These are phyloP conservation scores for Nicotiana undulata DNA, from an alignment of 257 asterid genomes.

Conservation along the genomic window DNA sequence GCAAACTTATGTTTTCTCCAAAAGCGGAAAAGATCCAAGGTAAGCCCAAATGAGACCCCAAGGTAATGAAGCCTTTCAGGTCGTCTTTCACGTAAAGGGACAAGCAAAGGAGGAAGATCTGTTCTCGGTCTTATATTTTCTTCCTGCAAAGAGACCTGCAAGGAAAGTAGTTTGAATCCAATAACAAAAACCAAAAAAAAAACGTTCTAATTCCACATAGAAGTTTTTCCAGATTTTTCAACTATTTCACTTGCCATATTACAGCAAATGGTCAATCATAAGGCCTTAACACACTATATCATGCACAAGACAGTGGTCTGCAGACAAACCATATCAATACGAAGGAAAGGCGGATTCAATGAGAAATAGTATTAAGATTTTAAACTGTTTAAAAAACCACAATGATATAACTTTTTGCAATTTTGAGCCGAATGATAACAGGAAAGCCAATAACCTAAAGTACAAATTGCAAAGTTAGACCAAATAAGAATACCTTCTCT, in stretches of 20 bases:
- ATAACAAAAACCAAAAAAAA: not conserved
- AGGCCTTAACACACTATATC: not conserved
- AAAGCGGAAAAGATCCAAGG: slow-evolving; percentile 78
- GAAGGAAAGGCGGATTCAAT: not conserved
- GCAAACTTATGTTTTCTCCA: slow-evolving; percentile 91
- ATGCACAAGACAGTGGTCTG: not conserved
- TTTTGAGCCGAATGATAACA: not conserved
- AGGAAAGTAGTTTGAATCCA: not conserved
- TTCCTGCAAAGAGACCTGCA: slow-evolving; percentile 77
- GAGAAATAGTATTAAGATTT: not conserved
- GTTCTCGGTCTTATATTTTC: slow-evolving; percentile 71
- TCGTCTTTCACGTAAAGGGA: slow-evolving; percentile 70
- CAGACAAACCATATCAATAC: not conserved
- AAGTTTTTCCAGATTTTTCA: not conserved
- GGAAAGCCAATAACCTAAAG: not conserved
- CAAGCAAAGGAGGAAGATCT: slow-evolving; percentile 84
- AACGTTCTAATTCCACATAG: not conserved
- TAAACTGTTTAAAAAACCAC: not conserved
- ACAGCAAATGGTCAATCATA: not conserved
- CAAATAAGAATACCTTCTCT: slow-evolving; percentile 48
- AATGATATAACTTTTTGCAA: not conserved
- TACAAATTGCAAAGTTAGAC: not conserved
- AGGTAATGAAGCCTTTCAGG: slow-evolving; percentile 90
- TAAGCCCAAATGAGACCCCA: slow-evolving; percentile 94
- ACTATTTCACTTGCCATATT: not conserved